phyloP scores from a whole-genome alignment of 768 basidiomycete genomes.

The Cystofilobasidium ferigula region DNA sequence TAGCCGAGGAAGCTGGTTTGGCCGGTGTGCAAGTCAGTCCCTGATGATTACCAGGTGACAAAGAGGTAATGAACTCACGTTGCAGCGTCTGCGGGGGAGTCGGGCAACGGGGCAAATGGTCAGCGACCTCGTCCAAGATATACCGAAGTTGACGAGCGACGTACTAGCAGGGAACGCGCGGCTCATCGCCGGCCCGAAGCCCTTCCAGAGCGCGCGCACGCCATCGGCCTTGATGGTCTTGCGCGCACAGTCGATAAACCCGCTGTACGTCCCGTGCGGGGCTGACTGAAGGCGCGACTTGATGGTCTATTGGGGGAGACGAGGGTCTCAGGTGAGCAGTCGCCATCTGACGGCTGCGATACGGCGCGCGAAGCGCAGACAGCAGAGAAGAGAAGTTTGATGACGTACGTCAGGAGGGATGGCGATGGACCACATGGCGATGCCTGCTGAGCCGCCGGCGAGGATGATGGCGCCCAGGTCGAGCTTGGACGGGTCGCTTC shows the following conservation, averaged over 20 bases:
- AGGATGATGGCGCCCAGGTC: conserved; percentile 76
- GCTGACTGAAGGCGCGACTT: conserved; percentile 95
- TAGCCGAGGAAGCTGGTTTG: conserved; percentile 21
- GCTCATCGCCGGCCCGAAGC: conserved; percentile 94
- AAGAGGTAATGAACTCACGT: conserved; percentile 6
- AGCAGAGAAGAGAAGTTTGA: neutral
- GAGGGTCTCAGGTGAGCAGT: too few species aligned
- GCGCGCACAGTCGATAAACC: conserved; percentile 78
- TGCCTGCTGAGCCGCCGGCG: conserved; percentile 86
- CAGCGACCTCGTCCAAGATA: neutral
- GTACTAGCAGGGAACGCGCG: conserved; percentile 44
- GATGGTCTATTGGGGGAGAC: conserved; percentile 53
- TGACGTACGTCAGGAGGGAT: conserved; percentile 85
- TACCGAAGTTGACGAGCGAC: neutral
- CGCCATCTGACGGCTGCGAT: too few species aligned
- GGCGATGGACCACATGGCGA: conserved; percentile 96
- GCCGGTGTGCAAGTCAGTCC: neutral
- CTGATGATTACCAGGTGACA: neutral
- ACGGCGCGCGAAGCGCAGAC: neutral
- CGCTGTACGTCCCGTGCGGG: conserved; percentile 92
- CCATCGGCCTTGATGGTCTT: conserved; percentile 89
- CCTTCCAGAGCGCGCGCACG: conserved; percentile 79
- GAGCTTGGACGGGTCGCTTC: conserved; percentile 65
- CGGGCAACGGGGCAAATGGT: neutral
- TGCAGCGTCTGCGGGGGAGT: neutral